Conservation (phyloP, 177 flowering plant genomes). For the Vitis hybrid region DNA sequence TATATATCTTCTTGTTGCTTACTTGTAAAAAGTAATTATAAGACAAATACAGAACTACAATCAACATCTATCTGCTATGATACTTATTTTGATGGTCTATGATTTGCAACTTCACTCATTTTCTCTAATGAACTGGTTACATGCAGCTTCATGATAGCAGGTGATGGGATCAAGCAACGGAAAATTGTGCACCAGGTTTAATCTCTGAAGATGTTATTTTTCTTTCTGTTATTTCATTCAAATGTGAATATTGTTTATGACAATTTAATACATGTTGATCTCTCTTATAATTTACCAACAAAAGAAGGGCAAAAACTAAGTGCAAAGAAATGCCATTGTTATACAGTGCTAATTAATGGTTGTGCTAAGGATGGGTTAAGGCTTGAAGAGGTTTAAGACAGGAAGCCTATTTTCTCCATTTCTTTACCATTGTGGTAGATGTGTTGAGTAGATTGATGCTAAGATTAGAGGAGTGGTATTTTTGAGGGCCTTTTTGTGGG, state of each 20-base stretch:
- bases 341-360: too few species aligned
- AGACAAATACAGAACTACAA: neutral
- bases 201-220: neutral
- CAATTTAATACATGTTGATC: neutral
- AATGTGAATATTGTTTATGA: neutral
- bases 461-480: too few species aligned
- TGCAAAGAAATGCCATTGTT: neutral
- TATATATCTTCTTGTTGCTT: too few species aligned
- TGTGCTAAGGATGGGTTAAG: too few species aligned
- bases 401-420: too few species aligned
- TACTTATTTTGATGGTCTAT: neutral
- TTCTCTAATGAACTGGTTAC: conserved; percentile 1
- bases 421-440: too few species aligned
- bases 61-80: neutral
- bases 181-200: conserved; percentile 65
- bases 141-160: conserved; percentile 85
- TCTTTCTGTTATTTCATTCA: neutral
- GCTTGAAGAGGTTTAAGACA: too few species aligned
- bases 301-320: neutral
- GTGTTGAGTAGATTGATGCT: too few species aligned
- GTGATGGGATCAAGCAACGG: conserved; percentile 79
- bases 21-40: too few species aligned
- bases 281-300: neutral
- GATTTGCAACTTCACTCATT: neutral
- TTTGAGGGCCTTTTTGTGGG: too few species aligned